Percentiles rank a stretch among this genome's conserved stretches.
Evolutionary conservation across 1,284 basidiomycete species (phyloP).

Genomic region (Heterobasidion occidentale): DNA sequence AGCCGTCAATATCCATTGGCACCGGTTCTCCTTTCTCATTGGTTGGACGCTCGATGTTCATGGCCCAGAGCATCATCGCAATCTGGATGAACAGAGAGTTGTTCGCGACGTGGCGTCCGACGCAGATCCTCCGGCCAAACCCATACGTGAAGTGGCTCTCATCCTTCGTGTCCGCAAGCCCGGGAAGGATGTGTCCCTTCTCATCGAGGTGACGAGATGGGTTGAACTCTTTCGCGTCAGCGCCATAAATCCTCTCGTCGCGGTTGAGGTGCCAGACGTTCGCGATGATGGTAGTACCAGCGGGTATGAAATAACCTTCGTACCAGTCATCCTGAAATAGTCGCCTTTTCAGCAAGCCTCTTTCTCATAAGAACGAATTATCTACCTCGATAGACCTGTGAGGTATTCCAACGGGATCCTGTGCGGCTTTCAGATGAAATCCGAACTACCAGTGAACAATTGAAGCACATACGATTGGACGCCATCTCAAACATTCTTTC

Average conservation of each 20-base stretch:
- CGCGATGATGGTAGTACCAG: conserved; percentile 11
- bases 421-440: not conserved
- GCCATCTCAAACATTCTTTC: conserved; percentile 12
- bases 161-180: conserved; percentile 3
- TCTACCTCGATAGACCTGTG: conserved; percentile 4
- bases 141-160: conserved; percentile 5
- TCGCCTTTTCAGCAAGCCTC: not conserved
- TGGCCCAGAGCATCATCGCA: conserved; percentile 4
- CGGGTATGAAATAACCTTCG: conserved; percentile 16
- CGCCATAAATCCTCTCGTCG: conserved; percentile 3
- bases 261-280: conserved; percentile 11
- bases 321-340: conserved; percentile 11
- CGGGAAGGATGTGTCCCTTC: not conserved
- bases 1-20: conserved; percentile 1
- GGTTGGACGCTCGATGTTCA: not conserved
- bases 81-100: conserved; percentile 6
- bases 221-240: conserved; percentile 4
- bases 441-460: not conserved
- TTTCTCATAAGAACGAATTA: not conserved
- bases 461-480: conserved; percentile 1
- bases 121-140: conserved; percentile 2
- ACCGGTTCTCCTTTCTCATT: not conserved
- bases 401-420: conserved; percentile 5
- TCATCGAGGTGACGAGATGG: conserved; percentile 5
- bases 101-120: conserved; percentile 6